Evolutionary conservation across 306 rosid genomes (phyloP).

Genomic region (Dalbergia cultrata): DNA sequence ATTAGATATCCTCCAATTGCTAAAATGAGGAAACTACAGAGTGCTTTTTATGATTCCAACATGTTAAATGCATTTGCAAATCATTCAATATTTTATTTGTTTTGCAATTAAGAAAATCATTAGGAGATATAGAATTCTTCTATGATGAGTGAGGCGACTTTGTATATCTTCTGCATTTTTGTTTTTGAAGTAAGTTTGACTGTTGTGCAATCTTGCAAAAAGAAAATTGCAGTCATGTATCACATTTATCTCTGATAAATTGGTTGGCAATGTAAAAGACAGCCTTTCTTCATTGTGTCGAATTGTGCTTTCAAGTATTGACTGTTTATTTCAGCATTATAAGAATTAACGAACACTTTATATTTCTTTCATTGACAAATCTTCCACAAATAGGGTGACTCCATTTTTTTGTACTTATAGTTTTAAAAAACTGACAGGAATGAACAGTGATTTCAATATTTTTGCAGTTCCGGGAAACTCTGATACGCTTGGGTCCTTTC

Average conservation of each 20-base stretch:
- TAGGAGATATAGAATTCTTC: no score
- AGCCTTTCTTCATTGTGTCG: background rate
- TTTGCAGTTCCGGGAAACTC: constrained; percentile 96
- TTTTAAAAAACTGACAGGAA: constrained; percentile 40
- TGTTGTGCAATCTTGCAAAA: background rate
- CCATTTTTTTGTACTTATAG: constrained; percentile 42
- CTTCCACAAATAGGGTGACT: constrained; percentile 32
- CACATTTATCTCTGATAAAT: constrained; percentile 14
- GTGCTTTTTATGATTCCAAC: no score
- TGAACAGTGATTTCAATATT: constrained; percentile 50
- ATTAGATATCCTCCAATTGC: no score
- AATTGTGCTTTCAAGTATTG: constrained; percentile 31
- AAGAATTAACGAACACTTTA: constrained; percentile 30
- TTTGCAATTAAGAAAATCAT: no score
- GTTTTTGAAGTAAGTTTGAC: background rate
- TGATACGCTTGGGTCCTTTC: constrained; percentile 96
- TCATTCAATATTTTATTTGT: no score
- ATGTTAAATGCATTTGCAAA: no score
- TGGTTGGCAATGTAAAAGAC: constrained; percentile 18
- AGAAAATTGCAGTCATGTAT: background rate
- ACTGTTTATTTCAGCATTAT: constrained; percentile 4
- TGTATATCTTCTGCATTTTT: background rate
- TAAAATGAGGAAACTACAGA: no score
- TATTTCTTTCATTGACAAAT: constrained; percentile 17
- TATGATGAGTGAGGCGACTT: background rate